phyloP scores from a whole-genome alignment of 345 rosid species.

The Clausena lansium region DNA sequence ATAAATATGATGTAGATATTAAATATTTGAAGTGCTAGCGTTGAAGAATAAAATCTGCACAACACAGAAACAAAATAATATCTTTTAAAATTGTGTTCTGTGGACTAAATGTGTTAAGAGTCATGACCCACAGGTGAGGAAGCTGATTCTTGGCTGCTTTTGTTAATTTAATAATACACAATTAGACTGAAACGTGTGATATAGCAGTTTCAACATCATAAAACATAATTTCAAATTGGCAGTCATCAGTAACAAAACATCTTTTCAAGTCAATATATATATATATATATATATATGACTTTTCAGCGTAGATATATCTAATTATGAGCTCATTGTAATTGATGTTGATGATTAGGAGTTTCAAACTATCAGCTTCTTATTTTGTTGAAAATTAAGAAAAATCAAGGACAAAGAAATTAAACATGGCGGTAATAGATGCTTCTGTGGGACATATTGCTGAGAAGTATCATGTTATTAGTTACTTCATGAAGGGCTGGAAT shows the following conservation, averaged over 20 bases:
- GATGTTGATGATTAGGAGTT: neutral
- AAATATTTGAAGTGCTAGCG: too few species aligned
- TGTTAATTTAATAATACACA: neutral
- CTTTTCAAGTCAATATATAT: neutral
- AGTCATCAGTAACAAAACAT: neutral
- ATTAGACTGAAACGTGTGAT: constrained; percentile 1
- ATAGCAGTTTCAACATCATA: neutral
- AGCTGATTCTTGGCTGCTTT: neutral
- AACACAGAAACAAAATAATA: neutral
- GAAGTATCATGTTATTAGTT: neutral
- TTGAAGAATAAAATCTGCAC: neutral
- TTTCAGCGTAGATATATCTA: neutral
- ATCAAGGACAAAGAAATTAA: neutral
- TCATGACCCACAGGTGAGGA: neutral
- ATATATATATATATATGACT: too few species aligned
- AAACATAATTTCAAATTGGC: neutral
- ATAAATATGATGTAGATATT: neutral
- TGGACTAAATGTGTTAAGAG: neutral
- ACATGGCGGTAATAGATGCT: too few species aligned
- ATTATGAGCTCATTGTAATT: neutral
- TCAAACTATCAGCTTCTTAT: neutral
- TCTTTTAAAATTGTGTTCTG: neutral
- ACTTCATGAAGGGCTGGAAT: neutral
- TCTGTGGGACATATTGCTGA: too few species aligned
- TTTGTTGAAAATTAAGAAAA: neutral